A percentile compares a stretch with the other conserved stretches of the same genome.
Evolutionary conservation across 169 alveolate genomes (phyloP).

Genomic region (Eimeria acervulina): DNA sequence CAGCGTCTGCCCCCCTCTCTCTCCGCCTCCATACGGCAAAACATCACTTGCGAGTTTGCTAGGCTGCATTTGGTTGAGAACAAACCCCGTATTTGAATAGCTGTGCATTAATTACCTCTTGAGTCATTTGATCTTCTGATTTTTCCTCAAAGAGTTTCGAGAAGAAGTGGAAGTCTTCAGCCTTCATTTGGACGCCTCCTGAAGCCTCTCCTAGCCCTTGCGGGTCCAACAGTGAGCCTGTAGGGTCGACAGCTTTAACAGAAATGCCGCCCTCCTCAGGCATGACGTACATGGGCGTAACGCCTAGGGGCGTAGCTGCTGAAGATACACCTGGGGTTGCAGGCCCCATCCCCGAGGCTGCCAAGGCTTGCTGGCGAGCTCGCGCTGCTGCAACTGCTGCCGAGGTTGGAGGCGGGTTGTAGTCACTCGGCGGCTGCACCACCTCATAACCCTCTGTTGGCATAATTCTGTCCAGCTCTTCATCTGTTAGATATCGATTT

Average conservation of each 20-base stretch:
- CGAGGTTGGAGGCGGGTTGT: constrained; percentile 86
- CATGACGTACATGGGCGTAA: constrained; percentile 90
- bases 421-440: constrained; percentile 95
- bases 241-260: constrained; percentile 54
- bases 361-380: constrained; percentile 78
- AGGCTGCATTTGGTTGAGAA: no score
- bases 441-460: constrained; percentile 97
- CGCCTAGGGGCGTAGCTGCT: constrained; percentile 87
- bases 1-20: background rate
- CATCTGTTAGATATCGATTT: constrained; percentile 95
- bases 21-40: no score
- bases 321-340: constrained; percentile 84
- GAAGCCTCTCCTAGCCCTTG: constrained; percentile 82
- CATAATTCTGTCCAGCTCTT: constrained; percentile 96
- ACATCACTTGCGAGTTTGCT: no score
- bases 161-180: constrained; percentile 86
- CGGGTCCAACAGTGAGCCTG: constrained; percentile 77
- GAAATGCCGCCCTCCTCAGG: constrained; percentile 90
- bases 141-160: constrained; percentile 71
- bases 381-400: constrained; percentile 84
- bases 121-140: constrained; percentile 81
- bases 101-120: constrained; percentile 79
- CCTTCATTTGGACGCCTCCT: constrained; percentile 84
- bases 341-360: constrained; percentile 33
- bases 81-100: no score